Base-by-base conservation (phyloP, 257 asterid genomes). In the Forsythia suspensa region DNA sequence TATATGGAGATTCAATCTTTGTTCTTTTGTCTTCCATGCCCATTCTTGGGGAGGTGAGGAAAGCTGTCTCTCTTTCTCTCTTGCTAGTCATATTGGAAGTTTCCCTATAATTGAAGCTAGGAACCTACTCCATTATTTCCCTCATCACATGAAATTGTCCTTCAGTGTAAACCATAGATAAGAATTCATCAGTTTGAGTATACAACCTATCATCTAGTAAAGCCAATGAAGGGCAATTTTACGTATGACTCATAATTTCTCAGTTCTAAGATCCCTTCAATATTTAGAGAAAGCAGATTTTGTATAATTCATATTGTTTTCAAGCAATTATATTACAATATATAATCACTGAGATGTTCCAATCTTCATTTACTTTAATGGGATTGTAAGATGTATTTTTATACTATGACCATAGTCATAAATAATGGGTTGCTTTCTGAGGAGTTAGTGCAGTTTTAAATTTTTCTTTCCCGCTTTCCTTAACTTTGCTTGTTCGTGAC, bases 401-500 rank as follows among this genome's bases (percentile, higher is more conserved):
- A 4, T 61, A 4, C 36, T 73, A 4, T 48, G 57, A 48, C 57
- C 20, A 48, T 48, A 48, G 57, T 48, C 57, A 48, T 48, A 15
- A 36, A 61, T 43, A 46, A 57, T 46, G 46, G 42, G 40, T 34
- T 75, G 38, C n/a, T 70, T 66, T 63, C 29, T 20, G 38, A 40
- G 51, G 74, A 61, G 41, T 5, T 4, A 21, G 71, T 6, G 39
- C 40, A 79, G 40, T 81, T 77, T 73, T 73, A 46, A 8, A 10
- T 74, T 76, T 75, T 38, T n/a, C 11, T 72, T 43, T 51, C 71
- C 76, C 48, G 41, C 18, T 51, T 75, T 74, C 43, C 8, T 74
- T 20, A 63, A 77, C 77, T 51, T 70, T 72, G 79, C 66, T 75
- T 78, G 76, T 18, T 10, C 43, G 63, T 74, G 77, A 70, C 77